Conservation (phyloP, 495 filamentous ascomycete genomes). For the Penicillium longicatenatum region DNA sequence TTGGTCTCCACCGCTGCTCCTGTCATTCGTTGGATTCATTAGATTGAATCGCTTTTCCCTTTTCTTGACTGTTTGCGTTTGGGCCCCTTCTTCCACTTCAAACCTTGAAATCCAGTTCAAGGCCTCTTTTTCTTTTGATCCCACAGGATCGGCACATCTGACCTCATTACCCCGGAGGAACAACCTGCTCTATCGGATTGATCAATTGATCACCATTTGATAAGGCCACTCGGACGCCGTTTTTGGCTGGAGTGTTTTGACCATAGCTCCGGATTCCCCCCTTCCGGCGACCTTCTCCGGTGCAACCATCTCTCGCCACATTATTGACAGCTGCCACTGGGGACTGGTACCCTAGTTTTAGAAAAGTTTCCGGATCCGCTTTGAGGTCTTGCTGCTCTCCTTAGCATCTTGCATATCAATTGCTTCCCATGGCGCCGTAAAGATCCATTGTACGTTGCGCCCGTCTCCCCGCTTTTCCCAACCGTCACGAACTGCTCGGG, state of each 20-base stretch:
- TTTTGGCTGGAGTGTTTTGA: not conserved
- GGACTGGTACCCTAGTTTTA: not conserved
- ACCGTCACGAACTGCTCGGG: constrained; percentile 2
- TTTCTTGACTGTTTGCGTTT: constrained; percentile 2
- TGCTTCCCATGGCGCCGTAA: constrained; percentile 41
- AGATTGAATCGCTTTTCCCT: not conserved
- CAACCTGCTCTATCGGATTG: not conserved
- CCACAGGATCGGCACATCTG: constrained; percentile 20
- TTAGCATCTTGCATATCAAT: constrained; percentile 15
- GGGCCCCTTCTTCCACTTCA: not conserved
- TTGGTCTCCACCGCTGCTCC: not conserved
- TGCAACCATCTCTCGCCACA: constrained; percentile 29
- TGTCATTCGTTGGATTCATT: not conserved
- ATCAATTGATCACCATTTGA: not conserved
- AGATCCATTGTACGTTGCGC: constrained; percentile 35
- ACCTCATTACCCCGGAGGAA: constrained; percentile 13
- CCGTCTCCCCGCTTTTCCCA: constrained; percentile 13
- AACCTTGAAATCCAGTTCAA: not conserved
- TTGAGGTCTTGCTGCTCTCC: not conserved
- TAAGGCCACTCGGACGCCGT: not conserved
- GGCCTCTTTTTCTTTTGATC: not conserved
- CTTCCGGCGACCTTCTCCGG: constrained; percentile 26
- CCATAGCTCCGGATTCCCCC: constrained; percentile 9
- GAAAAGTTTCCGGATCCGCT: not conserved
- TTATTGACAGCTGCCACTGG: constrained; percentile 27